Base-by-base conservation (phyloP, 345 rosid genomes). In the Melaleuca alternifolia region DNA sequence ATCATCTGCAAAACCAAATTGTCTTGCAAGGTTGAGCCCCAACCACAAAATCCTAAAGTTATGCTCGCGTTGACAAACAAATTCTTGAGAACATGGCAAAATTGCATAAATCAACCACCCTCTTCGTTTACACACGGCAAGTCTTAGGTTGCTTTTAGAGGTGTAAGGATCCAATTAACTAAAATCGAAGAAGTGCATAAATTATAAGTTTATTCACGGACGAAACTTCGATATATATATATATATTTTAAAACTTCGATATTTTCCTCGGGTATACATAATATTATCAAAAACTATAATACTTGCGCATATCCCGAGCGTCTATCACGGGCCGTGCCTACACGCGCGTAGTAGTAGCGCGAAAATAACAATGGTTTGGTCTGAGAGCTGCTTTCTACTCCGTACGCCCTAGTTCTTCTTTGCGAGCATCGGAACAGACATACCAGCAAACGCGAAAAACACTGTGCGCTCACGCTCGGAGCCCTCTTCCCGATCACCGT, bases 61-160 rank as follows among this genome's bases (percentile, higher is more conserved):
- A 3, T 9, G 2, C 23, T 33, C 10, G 0, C 0, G 41, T 37
- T 3, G 0, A 9, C 0, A 0, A 9, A 9, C 24, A 18, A 33
- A 9, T 37, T 2, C 20, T 5, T 20, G 7, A 0, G 6, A 33
- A 16, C 9, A 2, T 1, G 7, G 21, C 0, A 2, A 33, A 65
- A 3, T 1, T 41, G 41, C 12, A 65, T 0, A 0, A 2, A 0
- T 1, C 41, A 33, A 0, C 9, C 0, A 0, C 5, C 1, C 10
- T 16, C 16, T 51, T 1, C 0, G 6, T 65, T 65, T 65, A 0
- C 57, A 3, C 0, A 41, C 14, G 9, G 1, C 1, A 62, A 62
- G 20, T 62, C 6, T 0, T 11, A 21, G 4, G 3, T 16, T 1
- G 0, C 46, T 11, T 4, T 1, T 18, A 33, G 21, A 16, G 46